phyloP scores from a whole-genome alignment of 352 stramenopile species.

The Globisporangium perplexum region DNA sequence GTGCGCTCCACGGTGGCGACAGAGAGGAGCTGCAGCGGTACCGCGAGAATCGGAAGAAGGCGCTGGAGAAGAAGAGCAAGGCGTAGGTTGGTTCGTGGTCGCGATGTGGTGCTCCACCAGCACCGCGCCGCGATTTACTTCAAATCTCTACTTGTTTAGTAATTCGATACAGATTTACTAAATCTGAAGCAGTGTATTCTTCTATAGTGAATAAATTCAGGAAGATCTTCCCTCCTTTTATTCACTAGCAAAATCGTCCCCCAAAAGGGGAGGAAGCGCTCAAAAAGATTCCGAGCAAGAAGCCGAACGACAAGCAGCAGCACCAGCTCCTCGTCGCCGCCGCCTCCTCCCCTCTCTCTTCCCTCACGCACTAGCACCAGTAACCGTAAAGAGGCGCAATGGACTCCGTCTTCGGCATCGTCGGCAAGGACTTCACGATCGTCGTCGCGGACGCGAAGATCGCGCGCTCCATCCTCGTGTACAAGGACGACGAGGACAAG shows the following conservation, averaged over 20 bases:
- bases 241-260: neutral
- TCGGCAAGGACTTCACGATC: conserved; percentile 90
- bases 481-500: conserved; percentile 93
- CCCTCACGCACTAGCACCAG: neutral
- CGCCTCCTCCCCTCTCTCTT: neutral
- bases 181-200: too few relatives aligned
- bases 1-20: neutral
- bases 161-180: too few relatives aligned
- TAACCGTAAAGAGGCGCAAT: conserved; percentile 24
- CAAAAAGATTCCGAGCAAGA: neutral
- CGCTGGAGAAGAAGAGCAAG: conserved; percentile 39
- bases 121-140: too few relatives aligned
- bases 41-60: conserved; percentile 47
- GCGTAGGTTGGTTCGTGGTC: too few relatives aligned
- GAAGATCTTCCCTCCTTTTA: neutral
- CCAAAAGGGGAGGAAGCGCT: neutral
- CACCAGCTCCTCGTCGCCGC: neutral
- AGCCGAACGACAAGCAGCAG: neutral
- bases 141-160: too few relatives aligned
- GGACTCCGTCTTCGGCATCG: conserved; percentile 87
- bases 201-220: neutral
- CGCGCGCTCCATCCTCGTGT: conserved; percentile 89
- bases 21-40: conserved; percentile 69
- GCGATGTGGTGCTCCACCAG: too few relatives aligned
- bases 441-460: conserved; percentile 88